These are phyloP conservation scores for Hypoxylon rickii DNA, from an alignment of 495 filamentous ascomycete species.

Conservation along the genomic window DNA sequence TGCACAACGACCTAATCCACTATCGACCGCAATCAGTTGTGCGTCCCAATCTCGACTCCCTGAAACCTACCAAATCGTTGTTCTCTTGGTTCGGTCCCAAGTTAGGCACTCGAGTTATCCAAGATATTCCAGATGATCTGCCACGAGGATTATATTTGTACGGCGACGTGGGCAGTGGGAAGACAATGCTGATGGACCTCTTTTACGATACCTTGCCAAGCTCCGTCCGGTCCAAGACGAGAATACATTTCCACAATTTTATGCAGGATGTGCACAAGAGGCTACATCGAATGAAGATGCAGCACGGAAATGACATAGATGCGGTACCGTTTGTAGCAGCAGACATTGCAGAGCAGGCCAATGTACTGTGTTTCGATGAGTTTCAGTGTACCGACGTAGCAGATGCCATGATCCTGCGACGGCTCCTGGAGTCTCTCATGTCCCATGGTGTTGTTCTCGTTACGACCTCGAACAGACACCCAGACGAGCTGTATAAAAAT, in stretches of 20 bases:
- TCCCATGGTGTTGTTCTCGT: slow-evolving; percentile 94
- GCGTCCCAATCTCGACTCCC: slow-evolving; percentile 74
- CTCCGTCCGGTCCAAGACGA: slow-evolving; percentile 81
- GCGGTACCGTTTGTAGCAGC: slow-evolving; percentile 91
- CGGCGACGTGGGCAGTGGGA: slow-evolving; percentile 95
- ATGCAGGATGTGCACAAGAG: slow-evolving; percentile 98
- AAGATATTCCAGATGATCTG: slow-evolving; percentile 69
- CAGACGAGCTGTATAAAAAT: slow-evolving; percentile 95
- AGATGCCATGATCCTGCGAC: slow-evolving; percentile 95
- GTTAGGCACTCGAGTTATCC: slow-evolving; percentile 34
- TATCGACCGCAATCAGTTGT: slow-evolving; percentile 75
- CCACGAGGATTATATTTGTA: slow-evolving; percentile 94
- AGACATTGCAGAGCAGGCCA: slow-evolving; percentile 81
- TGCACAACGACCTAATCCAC: slow-evolving; percentile 78
- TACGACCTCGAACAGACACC: slow-evolving; percentile 96
- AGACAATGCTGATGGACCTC: slow-evolving; percentile 99
- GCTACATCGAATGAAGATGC: slow-evolving; percentile 85
- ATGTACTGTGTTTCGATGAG: slow-evolving; percentile 95
- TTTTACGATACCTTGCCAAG: slow-evolving; percentile 92
- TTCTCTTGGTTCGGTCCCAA: slow-evolving; percentile 70
- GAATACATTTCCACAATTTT: slow-evolving; percentile 99
- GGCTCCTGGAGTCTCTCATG: slow-evolving; percentile 88
- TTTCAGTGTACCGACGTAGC: slow-evolving; percentile 99
- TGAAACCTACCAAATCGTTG: slow-evolving; percentile 68
- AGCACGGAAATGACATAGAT: slow-evolving; percentile 88